Conservation (phyloP, 139 green algal genomes). For the Nannochloris sp. region DNA sequence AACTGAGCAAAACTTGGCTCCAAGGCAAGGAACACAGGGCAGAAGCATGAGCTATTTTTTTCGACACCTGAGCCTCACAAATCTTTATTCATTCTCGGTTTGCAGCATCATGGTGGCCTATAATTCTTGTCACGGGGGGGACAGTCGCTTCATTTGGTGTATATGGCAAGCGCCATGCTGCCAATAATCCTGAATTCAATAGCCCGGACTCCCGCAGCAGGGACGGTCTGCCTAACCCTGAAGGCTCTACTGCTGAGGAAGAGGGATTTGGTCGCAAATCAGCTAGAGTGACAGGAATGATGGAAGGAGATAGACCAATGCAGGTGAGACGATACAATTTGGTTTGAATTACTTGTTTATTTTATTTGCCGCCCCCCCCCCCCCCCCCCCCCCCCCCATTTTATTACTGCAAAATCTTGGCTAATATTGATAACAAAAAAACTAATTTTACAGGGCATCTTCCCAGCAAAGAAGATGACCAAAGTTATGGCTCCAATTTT, state of each 20-base stretch:
- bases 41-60: too few relatives aligned
- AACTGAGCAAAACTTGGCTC: too few relatives aligned
- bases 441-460: conserved; percentile 8
- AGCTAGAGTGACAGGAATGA: not conserved
- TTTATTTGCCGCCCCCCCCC: too few relatives aligned
- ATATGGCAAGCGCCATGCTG: not conserved
- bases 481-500: not conserved
- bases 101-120: not conserved
- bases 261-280: conserved; percentile 8
- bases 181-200: not conserved
- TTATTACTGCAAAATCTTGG: too few relatives aligned
- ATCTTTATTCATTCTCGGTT: too few relatives aligned
- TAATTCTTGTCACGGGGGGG: not conserved
- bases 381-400: too few relatives aligned
- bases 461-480: conserved; percentile 5
- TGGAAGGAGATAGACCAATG: conserved; percentile 11
- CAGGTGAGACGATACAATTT: too few relatives aligned
- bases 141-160: conserved; percentile 2
- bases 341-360: too few relatives aligned
- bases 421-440: too few relatives aligned
- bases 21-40: too few relatives aligned
- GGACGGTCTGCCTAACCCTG: not conserved
- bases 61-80: too few relatives aligned
- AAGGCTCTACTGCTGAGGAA: not conserved
- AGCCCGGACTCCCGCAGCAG: not conserved